Evolutionary conservation across 495 filamentous ascomycete genomes (phyloP).

Genomic region (Terfezia boudieri): DNA sequence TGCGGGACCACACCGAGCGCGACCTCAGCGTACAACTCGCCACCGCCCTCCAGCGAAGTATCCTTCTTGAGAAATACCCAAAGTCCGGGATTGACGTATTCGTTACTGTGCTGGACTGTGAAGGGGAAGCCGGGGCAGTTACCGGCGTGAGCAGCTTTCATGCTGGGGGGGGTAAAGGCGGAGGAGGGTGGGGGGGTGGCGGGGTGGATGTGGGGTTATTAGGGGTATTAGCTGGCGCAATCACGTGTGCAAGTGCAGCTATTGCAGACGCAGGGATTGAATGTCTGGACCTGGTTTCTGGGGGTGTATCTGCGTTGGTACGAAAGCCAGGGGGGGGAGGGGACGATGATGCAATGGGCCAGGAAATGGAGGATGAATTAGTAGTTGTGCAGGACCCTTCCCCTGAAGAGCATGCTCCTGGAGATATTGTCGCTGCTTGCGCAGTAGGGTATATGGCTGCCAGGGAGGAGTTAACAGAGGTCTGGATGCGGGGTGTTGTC

Average conservation of each 20-base stretch:
- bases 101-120: constrained; percentile 78
- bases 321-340: constrained; percentile 15
- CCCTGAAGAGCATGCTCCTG: constrained; percentile 42
- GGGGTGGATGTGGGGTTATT: constrained; percentile 57
- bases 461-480: constrained; percentile 75
- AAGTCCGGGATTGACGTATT: constrained; percentile 89
- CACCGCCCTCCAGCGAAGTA: constrained; percentile 64
- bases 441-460: constrained; percentile 75
- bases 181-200: constrained; percentile 31
- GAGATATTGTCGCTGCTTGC: constrained; percentile 54
- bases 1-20: constrained; percentile 65
- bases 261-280: constrained; percentile 91
- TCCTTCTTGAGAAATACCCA: constrained; percentile 85
- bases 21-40: constrained; percentile 83
- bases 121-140: constrained; percentile 19
- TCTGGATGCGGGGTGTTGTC: constrained; percentile 75
- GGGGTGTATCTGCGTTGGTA: constrained; percentile 71
- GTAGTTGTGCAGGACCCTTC: constrained; percentile 60
- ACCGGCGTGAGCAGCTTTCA: background rate
- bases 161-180: constrained; percentile 25
- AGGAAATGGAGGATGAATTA: constrained; percentile 12
- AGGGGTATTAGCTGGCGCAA: constrained; percentile 75
- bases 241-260: constrained; percentile 87
- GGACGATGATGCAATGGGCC: no score
- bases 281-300: constrained; percentile 73